A percentile compares a stretch with the other conserved stretches of the same genome.
Evolutionary conservation across 139 green algal species (phyloP).

Genomic region (Chlamydomonas sp.): DNA sequence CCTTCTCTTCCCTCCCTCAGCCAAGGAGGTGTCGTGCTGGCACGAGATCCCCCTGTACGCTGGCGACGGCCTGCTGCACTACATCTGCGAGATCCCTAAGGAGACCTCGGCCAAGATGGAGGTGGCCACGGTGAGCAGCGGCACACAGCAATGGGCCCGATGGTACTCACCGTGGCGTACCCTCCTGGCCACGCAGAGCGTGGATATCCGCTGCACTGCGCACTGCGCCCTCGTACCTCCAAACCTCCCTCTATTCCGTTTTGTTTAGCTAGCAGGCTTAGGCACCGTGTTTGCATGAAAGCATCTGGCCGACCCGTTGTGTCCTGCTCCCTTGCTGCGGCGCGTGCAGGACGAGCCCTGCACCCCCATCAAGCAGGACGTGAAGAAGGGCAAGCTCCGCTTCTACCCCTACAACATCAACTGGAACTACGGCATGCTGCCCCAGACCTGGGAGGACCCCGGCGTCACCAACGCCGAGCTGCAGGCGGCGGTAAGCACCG

Average conservation of each 20-base stretch:
- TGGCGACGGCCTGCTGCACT: constrained; percentile 91
- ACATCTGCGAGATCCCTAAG: constrained; percentile 99
- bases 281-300: background rate
- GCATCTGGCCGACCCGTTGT: background rate
- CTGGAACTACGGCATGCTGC: constrained; percentile 99
- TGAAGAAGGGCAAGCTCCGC: constrained; percentile 99
- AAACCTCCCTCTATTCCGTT: no score
- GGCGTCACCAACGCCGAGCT: constrained; percentile 75
- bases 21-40: constrained; percentile 89
- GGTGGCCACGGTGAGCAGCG: constrained; percentile 84
- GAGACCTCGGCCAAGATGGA: constrained; percentile 99
- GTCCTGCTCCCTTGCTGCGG: background rate
- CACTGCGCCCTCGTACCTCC: no score
- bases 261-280: no score
- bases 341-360: constrained; percentile 85
- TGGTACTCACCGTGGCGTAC: no score
- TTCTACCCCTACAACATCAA: constrained; percentile 99
- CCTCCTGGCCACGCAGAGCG: no score
- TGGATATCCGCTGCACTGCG: no score
- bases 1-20: constrained; percentile 31
- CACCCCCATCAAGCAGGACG: constrained; percentile 99
- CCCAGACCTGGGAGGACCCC: constrained; percentile 95
- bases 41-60: constrained; percentile 97
- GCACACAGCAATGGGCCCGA: no score
- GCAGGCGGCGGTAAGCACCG: constrained; percentile 34